Evolutionary conservation across 2,329 filamentous ascomycete species (phyloP), one percentile per base, ranked within the genome.

Genomic region (Ramichloridium luteum): DNA sequence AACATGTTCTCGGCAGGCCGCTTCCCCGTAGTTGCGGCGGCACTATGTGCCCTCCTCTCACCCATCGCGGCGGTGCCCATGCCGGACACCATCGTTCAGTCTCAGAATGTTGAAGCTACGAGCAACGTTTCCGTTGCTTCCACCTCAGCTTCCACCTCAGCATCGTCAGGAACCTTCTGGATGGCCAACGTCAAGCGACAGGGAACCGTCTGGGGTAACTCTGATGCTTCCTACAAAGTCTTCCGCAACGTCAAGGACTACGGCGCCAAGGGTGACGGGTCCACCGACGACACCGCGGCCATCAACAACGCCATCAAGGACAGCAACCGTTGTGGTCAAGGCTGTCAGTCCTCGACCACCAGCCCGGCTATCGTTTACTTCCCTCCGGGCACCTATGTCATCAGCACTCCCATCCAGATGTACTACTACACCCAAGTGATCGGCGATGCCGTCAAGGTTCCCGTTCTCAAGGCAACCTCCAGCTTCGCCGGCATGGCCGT

Each of bases 361-460:
- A 74, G 75, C 1, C 88, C 88, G 0, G 88, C 83, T 15, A 63
- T 96, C 10, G 74, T 96, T 32, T 96, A 93, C 65, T 93, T 96
- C 64, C 86, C 85, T 23, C 67, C 82, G 8, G 86, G 88, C 43
- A 92, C 76, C 35, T 96, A 94, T 52, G 51, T 80, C 12, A 77
- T 96, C 46, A 83, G 75, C 53, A 70, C 66, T 49, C 82, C 88
- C 13, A 73, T 96, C 44, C 60, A 85, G 31, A 79, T 85, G 55
- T 79, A 78, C 58, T 96, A 96, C 67, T 93, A 93, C 64, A 93
- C 86, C 6, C 85, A 93, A 56, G 72, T 96, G 39, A 67, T 94
- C 16, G 88, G 88, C 33, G 84, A 94, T 61, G 75, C 78, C 28
- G 48, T 70, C 46, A 64, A 69, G 40, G 58, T 76, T 9, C 85